These are phyloP conservation scores for Neospora caninum DNA, from an alignment of 169 alveolate species.

Conservation along the genomic window DNA sequence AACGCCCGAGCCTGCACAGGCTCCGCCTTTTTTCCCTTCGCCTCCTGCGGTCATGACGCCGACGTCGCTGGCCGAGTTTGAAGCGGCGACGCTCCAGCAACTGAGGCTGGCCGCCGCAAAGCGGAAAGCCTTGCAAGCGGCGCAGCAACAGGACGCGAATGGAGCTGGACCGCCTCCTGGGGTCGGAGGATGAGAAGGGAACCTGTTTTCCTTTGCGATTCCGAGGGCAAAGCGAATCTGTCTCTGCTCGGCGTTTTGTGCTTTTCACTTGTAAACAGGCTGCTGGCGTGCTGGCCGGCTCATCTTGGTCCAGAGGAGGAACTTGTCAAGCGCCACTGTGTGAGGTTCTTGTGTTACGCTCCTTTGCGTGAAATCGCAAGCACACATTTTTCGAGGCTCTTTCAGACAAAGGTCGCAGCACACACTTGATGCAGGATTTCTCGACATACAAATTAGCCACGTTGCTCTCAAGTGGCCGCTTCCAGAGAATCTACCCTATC, in stretches of 20 bases:
- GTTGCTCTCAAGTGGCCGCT: too few species aligned
- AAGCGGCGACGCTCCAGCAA: slow-evolving; percentile 23
- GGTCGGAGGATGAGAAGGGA: background rate
- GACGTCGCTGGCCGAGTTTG: slow-evolving; percentile 28
- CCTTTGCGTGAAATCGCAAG: too few species aligned
- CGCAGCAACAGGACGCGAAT: background rate
- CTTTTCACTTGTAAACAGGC: background rate
- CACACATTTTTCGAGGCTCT: too few species aligned
- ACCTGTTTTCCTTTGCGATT: background rate
- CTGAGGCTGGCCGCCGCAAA: background rate
- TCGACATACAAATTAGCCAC: too few species aligned
- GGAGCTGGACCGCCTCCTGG: background rate
- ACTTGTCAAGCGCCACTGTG: too few species aligned
- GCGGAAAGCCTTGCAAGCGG: background rate
- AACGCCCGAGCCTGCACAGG: background rate
- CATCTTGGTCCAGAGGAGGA: too few species aligned
- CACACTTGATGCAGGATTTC: too few species aligned
- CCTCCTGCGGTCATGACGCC: background rate
- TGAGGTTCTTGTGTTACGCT: too few species aligned
- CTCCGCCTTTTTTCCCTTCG: background rate
- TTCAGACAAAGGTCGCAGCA: too few species aligned
- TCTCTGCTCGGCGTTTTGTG: background rate
- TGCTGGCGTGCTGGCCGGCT: too few species aligned
- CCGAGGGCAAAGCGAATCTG: background rate
- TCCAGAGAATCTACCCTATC: too few species aligned